Conservation (phyloP, 139 green algal species). For the Choricystis sp. region DNA sequence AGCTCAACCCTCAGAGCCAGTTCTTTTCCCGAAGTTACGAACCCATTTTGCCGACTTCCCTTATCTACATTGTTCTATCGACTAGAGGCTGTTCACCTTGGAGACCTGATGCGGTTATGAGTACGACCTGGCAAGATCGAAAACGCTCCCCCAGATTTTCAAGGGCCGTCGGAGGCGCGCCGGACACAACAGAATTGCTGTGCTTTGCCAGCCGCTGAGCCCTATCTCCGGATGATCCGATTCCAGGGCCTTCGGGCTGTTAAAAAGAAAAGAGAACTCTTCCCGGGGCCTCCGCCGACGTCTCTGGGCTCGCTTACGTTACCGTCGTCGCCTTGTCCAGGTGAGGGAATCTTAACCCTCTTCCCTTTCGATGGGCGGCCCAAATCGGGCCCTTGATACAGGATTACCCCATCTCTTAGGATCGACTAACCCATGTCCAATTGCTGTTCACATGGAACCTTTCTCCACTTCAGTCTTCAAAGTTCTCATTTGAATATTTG, state of each 20-base stretch:
- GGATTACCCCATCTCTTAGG: slow-evolving; percentile 77
- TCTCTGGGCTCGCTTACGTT: slow-evolving; percentile 45
- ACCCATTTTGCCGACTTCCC: slow-evolving; percentile 93
- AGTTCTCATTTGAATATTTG: slow-evolving; percentile 91
- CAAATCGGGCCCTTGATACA: slow-evolving; percentile 65
- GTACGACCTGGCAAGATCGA: slow-evolving; percentile 67
- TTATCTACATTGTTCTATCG: slow-evolving; percentile 92
- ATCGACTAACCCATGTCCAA: slow-evolving; percentile 90
- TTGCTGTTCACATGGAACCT: slow-evolving; percentile 90
- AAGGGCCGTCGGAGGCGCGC: slow-evolving; percentile 69
- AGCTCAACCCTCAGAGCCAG: slow-evolving; percentile 83
- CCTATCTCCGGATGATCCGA: slow-evolving; percentile 78
- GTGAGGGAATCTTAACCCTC: slow-evolving; percentile 89
- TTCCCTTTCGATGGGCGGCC: slow-evolving; percentile 73
- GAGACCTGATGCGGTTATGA: slow-evolving; percentile 94
- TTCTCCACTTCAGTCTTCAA: slow-evolving; percentile 79
- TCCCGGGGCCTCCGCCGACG: slow-evolving; percentile 60
- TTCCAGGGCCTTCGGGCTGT: slow-evolving; percentile 71
- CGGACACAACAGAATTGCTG: slow-evolving; percentile 67
- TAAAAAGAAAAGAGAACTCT: slow-evolving; percentile 96
- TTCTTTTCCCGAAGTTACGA: slow-evolving; percentile 92
- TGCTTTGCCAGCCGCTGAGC: slow-evolving; percentile 71
- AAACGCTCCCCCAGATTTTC: slow-evolving; percentile 72
- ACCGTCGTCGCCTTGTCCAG: slow-evolving; percentile 43
- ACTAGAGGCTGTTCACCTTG: slow-evolving; percentile 92